Conservation (phyloP, 2,329 filamentous ascomycete species). For the Penicillium sp. region DNA sequence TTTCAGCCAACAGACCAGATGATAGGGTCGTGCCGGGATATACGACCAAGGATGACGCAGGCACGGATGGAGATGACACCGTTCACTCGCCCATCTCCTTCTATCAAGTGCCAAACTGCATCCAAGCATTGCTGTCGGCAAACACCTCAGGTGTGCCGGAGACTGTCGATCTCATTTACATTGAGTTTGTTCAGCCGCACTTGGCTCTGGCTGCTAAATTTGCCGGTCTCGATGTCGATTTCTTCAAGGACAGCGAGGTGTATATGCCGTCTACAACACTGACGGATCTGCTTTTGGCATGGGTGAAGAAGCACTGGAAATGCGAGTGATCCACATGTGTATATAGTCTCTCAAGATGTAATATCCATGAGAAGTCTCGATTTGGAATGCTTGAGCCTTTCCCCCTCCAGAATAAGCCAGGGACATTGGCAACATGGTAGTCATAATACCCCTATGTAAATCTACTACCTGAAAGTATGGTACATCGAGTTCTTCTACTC, state of each 20-base stretch:
- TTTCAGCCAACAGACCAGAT: conserved; percentile 30
- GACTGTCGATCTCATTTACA: conserved; percentile 79
- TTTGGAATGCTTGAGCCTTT: background rate
- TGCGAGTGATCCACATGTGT: conserved; percentile 21
- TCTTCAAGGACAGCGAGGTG: conserved; percentile 46
- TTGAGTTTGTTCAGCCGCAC: conserved; percentile 85
- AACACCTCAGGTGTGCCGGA: conserved; percentile 52
- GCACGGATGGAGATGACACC: conserved; percentile 83
- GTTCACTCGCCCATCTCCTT: conserved; percentile 69
- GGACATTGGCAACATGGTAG: background rate
- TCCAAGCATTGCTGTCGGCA: conserved; percentile 60
- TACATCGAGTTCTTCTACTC: conserved; percentile 18
- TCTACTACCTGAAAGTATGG: conserved; percentile 5
- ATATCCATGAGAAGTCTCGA: background rate
- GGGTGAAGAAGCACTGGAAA: conserved; percentile 55
- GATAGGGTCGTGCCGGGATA: conserved; percentile 64
- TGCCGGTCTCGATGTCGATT: conserved; percentile 48
- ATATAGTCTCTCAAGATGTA: background rate
- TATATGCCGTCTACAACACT: conserved; percentile 53
- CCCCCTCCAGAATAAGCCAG: background rate
- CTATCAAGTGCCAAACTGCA: conserved; percentile 75
- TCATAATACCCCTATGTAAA: background rate
- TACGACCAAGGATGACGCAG: conserved; percentile 80
- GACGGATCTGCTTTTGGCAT: conserved; percentile 55
- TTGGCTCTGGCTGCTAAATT: conserved; percentile 68